Conservation (phyloP, 73 alveolate genomes). For the Paramecium sonneborni region DNA sequence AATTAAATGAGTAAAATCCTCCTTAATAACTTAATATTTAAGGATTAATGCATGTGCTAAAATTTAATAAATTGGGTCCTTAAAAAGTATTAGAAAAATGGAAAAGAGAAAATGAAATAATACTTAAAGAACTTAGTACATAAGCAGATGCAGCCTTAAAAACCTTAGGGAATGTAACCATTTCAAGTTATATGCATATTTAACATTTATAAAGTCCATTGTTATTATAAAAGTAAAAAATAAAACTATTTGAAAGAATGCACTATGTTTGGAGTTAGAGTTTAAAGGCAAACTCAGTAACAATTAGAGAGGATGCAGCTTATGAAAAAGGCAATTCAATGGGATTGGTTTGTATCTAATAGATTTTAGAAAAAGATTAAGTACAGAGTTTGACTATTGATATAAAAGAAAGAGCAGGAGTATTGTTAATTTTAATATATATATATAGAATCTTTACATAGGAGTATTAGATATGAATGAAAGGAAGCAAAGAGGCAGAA, state of each 20-base stretch:
- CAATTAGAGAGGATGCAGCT: conserved; percentile 26
- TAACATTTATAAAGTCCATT: conserved; percentile 19
- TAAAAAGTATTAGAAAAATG: conserved; percentile 24
- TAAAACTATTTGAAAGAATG: background rate
- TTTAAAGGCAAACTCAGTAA: background rate
- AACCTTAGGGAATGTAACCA: background rate
- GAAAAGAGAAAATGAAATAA: conserved; percentile 25
- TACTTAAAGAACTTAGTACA: conserved; percentile 4
- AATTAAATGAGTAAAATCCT: conserved; percentile 23
- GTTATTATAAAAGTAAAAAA: background rate
- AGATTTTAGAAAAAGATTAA: conserved; percentile 31
- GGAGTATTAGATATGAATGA: conserved; percentile 40
- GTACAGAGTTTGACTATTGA: conserved; percentile 3
- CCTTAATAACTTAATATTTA: background rate
- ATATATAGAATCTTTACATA: conserved; percentile 9
- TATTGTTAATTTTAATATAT: background rate
- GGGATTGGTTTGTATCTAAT: conserved; percentile 4
- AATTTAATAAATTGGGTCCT: conserved; percentile 48
- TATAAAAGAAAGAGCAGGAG: conserved; percentile 42
- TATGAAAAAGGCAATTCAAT: conserved; percentile 36
- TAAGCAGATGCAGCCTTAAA: conserved; percentile 40
- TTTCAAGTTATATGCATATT: background rate
- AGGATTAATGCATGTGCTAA: conserved; percentile 9
- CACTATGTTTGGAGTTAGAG: background rate
- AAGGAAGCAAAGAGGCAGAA: conserved; percentile 30